Base-by-base conservation (phyloP, 345 rosid species). In the Syzygium aromaticum region DNA sequence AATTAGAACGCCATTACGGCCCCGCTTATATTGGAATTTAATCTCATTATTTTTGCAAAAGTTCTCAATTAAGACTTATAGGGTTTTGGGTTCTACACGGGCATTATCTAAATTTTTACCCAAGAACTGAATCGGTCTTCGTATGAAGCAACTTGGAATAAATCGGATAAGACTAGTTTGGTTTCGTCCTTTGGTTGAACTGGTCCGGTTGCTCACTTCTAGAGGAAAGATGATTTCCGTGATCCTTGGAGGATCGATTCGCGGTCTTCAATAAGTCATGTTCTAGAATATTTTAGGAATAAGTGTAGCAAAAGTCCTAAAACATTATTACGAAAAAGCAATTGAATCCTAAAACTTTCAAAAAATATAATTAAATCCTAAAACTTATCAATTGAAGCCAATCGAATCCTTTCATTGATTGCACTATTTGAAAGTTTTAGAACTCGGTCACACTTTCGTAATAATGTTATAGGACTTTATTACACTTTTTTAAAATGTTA, bases 61-160 rank as follows among this genome's bases (percentile, higher is more conserved):
- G 43, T 30, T 64, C 43, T 64, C 11, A 16, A 7, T 16, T 30
- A 28, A 64, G 40, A 30, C 22, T 30, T 0, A 28, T 30, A 8
- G 6, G 0, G 33, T 28, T 15, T 15, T 64, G 11, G 0, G 10
- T 64, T 30, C 77, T 33, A 15, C 22, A 64, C 6, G 10, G 21
- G 22, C 19, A 43, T 30, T 30, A 30, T 7, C 22, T 7, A 30
- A 15, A 15, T 67, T 17, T 16, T 67, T 3, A 21, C 78, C 7
- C 0, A 4, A 0, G 43, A 67, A 4, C 6, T 0, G 0, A 17
- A 67, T 67, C 0, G 3, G 25, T 17, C 46, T 33, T 1, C 0
- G 0, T 8, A 67, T 33, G 25, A 17, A 33, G 5, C 7, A 4
- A 2, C 6, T 30, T 2, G 2, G 0, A 38, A 8, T 64, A 63